phyloP scores from a whole-genome alignment of 495 filamentous ascomycete genomes.

The Gamarada debralockiae region DNA sequence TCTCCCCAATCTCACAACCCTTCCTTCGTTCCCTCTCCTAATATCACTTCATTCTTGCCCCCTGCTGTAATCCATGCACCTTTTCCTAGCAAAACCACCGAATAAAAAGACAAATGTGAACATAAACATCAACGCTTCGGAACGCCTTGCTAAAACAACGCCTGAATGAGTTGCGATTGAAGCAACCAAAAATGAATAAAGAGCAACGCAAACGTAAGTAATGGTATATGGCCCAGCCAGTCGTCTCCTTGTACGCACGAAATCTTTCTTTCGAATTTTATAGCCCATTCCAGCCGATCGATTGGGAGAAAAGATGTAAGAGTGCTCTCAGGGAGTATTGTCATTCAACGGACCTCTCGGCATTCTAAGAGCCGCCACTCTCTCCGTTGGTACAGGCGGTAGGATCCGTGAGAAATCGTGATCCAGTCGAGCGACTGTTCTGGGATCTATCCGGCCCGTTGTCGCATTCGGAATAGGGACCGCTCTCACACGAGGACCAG shows the following conservation, averaged over 20 bases:
- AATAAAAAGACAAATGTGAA: background rate
- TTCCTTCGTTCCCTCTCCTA: no score
- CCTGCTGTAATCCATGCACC: no score
- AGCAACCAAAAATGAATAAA: background rate
- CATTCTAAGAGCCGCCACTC: no score
- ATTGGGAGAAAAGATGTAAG: no score
- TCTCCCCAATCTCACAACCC: background rate
- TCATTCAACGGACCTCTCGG: no score
- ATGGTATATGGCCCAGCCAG: constrained; percentile 13
- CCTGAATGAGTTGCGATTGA: background rate
- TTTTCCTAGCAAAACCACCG: background rate
- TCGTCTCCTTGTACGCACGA: background rate
- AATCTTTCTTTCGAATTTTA: no score
- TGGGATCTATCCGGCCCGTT: constrained; percentile 5
- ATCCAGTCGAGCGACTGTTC: constrained; percentile 12
- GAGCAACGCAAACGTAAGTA: constrained; percentile 1
- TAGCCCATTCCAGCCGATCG: no score
- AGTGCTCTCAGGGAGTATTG: no score
- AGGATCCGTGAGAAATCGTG: background rate
- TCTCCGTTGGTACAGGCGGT: no score
- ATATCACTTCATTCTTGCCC: background rate
- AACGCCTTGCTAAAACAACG: constrained; percentile 19
- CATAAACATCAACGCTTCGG: constrained; percentile 2
- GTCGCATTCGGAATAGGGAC: background rate
- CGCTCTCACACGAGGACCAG: constrained; percentile 8